Conservation (phyloP, 805 yeast species). For the Clavispora fructus region DNA sequence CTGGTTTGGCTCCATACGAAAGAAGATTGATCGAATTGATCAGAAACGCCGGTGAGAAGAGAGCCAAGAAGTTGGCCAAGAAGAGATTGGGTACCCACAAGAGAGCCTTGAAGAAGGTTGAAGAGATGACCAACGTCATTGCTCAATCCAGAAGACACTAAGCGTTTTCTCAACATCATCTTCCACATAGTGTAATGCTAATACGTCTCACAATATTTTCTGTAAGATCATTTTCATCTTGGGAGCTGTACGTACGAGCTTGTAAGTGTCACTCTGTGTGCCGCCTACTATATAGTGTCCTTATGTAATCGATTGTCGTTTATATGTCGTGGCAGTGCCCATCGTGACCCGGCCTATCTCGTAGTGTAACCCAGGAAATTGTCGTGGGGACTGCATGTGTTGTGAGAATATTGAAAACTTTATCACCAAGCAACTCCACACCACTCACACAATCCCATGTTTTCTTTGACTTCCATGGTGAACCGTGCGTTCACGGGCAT, state of each 20-base stretch:
- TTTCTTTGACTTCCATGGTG: constrained; percentile 11
- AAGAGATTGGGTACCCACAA: constrained; percentile 99
- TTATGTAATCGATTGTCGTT: too few species aligned
- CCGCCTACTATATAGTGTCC: neutral
- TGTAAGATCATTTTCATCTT: too few species aligned
- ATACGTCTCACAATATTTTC: constrained; percentile 7
- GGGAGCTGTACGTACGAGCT: too few species aligned
- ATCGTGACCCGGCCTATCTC: neutral
- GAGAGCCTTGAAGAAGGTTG: constrained; percentile 99
- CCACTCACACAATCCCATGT: constrained; percentile 6
- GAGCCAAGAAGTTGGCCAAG: constrained; percentile 99
- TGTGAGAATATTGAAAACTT: neutral
- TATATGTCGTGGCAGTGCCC: neutral
- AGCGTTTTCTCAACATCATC: constrained; percentile 15
- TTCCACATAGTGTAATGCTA: constrained; percentile 15
- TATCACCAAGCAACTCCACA: neutral
- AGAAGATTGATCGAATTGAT: constrained; percentile 98
- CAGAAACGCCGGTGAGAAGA: constrained; percentile 99
- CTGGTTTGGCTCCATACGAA: constrained; percentile 99
- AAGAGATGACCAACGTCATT: constrained; percentile 94
- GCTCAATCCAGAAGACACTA: constrained; percentile 95
- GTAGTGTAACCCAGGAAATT: neutral
- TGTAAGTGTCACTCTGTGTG: too few species aligned
- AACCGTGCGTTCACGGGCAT: constrained; percentile 12
- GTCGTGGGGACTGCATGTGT: neutral